These are phyloP conservation scores for Ustilago shanxiensis DNA, from an alignment of 1,284 basidiomycete species.

Conservation along the genomic window DNA sequence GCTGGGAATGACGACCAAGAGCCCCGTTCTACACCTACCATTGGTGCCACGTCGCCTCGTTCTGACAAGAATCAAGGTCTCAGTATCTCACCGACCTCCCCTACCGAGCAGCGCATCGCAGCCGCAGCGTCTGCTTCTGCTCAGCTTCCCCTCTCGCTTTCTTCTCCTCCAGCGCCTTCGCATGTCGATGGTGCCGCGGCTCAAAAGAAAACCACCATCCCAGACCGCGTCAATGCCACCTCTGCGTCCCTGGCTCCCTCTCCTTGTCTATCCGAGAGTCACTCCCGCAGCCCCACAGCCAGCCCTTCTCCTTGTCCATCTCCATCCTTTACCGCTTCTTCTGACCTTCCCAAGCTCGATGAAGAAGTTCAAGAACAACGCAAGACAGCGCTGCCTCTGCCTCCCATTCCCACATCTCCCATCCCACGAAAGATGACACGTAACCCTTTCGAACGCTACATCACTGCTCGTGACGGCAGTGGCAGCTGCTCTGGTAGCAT, in stretches of 20 bases:
- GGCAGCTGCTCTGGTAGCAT: neutral
- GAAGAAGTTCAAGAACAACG: conserved; percentile 5
- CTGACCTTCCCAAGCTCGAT: neutral
- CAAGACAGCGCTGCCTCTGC: conserved; percentile 23
- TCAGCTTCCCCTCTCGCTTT: conserved; percentile 14
- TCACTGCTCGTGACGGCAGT: conserved; percentile 7
- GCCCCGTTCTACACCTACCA: conserved; percentile 26
- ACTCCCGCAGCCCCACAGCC: conserved; percentile 37
- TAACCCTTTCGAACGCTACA: conserved; percentile 49
- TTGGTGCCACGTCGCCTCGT: conserved; percentile 17
- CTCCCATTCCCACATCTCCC: conserved; percentile 40
- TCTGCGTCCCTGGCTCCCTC: conserved; percentile 22
- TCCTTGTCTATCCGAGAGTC: conserved; percentile 35
- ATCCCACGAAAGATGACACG: conserved; percentile 53
- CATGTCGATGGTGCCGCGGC: neutral
- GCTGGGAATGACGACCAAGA: conserved; percentile 11
- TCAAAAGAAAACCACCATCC: neutral
- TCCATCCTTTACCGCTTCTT: conserved; percentile 7
- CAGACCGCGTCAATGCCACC: neutral
- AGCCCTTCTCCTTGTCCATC: conserved; percentile 45
- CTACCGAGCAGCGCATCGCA: conserved; percentile 21
- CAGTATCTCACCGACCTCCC: conserved; percentile 36
- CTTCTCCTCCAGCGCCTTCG: conserved; percentile 10
- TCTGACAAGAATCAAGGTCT: conserved; percentile 3
- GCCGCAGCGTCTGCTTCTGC: conserved; percentile 20